Evolutionary conservation across 371 early-diverging fungal genomes (phyloP), one percentile per base, ranked within the genome.

Genomic region (Lichtheimia ornata): DNA sequence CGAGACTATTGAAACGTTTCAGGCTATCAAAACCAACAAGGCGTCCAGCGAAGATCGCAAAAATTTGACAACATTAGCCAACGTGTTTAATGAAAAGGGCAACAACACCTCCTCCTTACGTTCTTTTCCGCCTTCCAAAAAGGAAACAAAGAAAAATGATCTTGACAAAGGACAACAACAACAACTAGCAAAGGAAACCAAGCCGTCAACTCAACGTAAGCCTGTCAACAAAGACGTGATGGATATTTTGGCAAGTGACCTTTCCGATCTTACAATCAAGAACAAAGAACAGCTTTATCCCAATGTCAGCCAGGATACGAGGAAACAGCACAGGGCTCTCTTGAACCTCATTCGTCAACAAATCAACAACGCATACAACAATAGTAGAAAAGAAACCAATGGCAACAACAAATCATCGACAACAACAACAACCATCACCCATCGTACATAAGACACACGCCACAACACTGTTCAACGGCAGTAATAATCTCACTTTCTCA

Each of bases 41-140:
- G 18, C 27, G 11, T 35, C 35, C 2, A 15, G 17, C 15, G 59
- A 67, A 7, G 67, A 71, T 7, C 71, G 73, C 58, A 69, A 76
- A 42, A 58, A 73, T 17, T 50, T 73, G 43, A 58, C 69, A 35
- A 73, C 71, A 2, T 35, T 74, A 20, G 53, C 65, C 50, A 71
- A 68, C 44, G 66, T 63, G 2, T 69, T 74, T 12, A 27, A 52
- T 4, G 53, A 52, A 52, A 52, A 52, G 22, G 27, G 27, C 15
- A 27, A 15, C 27, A 22, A 25, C 15, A 18, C 27, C 4, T 27
- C 1, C 14, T 47, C 27, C 35, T 3, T n/a, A 13, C 22, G 22
- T 11, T 44, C 25, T 15, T 24, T 5, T 11, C 17, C 43, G 43
- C 44, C n/a, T 5, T 11, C 25, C 30, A 45, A 42, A 42, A 4